Evolutionary conservation across 139 green algal genomes (phyloP).

Genomic region (Yamagishiella unicocca): DNA sequence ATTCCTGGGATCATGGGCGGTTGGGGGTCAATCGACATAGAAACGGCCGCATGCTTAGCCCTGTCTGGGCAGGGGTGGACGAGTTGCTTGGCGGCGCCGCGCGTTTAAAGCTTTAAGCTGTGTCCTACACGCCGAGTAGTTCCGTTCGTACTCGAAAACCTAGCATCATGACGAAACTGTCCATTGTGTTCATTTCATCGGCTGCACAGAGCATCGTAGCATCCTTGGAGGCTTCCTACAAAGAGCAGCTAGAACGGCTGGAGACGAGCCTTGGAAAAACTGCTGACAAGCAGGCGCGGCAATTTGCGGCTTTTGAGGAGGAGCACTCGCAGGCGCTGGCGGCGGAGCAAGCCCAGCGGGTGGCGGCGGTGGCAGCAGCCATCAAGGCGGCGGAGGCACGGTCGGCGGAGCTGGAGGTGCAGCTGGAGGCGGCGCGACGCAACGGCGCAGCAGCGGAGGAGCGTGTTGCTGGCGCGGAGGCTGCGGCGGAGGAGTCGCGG

Average conservation of each 20-base stretch:
- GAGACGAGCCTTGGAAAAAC: conserved; percentile 25
- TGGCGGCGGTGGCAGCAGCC: background rate
- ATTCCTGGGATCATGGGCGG: too few relatives aligned
- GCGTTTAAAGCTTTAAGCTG: too few relatives aligned
- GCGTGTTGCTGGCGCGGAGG: conserved; percentile 18
- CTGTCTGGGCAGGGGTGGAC: too few relatives aligned
- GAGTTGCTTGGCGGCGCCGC: too few relatives aligned
- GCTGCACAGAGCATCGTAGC: background rate
- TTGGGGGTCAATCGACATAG: too few relatives aligned
- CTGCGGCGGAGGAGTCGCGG: conserved; percentile 1
- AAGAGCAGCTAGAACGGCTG: background rate
- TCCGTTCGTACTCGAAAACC: too few relatives aligned
- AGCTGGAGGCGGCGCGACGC: conserved; percentile 24
- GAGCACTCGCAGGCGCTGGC: conserved; percentile 38
- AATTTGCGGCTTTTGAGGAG: conserved; percentile 23
- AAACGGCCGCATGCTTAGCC: too few relatives aligned
- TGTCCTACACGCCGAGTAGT: too few relatives aligned
- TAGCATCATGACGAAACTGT: background rate
- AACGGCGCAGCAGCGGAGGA: background rate
- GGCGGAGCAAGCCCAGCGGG: background rate
- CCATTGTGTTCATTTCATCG: background rate
- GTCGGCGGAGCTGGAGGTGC: background rate
- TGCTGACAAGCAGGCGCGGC: conserved; percentile 12
- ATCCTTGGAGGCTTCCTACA: conserved; percentile 13
- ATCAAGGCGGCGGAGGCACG: background rate